These are phyloP conservation scores for Mucor irregularis DNA, from an alignment of 371 early-diverging fungal species.

Conservation along the genomic window DNA sequence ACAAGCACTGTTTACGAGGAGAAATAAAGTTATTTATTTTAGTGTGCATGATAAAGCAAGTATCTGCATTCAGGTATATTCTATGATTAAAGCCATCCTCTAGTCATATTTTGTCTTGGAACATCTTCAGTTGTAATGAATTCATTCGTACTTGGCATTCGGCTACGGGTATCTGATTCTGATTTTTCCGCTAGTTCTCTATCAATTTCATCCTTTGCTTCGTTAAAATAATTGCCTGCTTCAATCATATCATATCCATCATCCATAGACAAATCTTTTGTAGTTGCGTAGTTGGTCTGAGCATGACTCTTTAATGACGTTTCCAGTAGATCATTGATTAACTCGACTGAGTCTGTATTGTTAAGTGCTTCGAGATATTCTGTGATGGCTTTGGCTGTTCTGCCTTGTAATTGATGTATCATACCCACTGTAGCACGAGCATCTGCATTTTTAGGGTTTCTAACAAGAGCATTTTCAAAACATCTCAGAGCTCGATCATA, in stretches of 20 bases:
- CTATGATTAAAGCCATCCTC: conserved; percentile 6
- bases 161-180: background rate
- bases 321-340: conserved; percentile 15
- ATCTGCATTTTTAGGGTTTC: conserved; percentile 35
- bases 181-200: conserved; percentile 1
- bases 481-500: conserved; percentile 44
- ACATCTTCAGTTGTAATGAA: conserved; percentile 19
- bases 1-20: too few species aligned
- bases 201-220: conserved; percentile 7
- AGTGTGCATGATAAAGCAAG: too few species aligned
- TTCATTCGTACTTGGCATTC: conserved; percentile 2
- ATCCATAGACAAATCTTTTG: background rate
- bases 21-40: too few species aligned
- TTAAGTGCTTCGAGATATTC: conserved; percentile 50
- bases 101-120: conserved; percentile 4
- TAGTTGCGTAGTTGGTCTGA: background rate
- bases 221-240: background rate
- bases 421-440: conserved; percentile 50
- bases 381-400: conserved; percentile 52
- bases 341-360: background rate
- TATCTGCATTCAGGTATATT: too few species aligned
- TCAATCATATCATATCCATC: conserved; percentile 6
- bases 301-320: conserved; percentile 3
- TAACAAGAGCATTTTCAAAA: conserved; percentile 48
- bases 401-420: conserved; percentile 52